These are phyloP conservation scores for Oryza brachyantha DNA, from an alignment of 176 grass and related monocot genomes.

Conservation along the genomic window DNA sequence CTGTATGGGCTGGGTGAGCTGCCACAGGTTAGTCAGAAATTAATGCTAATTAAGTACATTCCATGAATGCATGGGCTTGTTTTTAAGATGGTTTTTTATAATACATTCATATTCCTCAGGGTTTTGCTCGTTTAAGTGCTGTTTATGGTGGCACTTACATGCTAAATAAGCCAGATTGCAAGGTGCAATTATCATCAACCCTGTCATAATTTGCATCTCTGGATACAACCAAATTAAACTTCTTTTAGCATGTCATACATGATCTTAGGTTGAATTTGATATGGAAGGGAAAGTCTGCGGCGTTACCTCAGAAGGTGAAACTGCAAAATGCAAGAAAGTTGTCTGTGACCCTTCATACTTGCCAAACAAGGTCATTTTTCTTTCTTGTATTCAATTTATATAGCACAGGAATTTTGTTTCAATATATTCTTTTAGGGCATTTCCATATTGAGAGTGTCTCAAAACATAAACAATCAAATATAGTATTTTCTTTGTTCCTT, in stretches of 20 bases:
- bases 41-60: constrained; percentile 1
- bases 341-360: constrained; percentile 97
- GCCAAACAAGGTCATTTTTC: constrained; percentile 61
- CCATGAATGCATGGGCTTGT: constrained; percentile 6
- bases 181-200: constrained; percentile 40
- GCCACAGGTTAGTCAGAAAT: constrained; percentile 62
- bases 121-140: constrained; percentile 92
- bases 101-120: constrained; percentile 40
- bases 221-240: background rate
- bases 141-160: constrained; percentile 98
- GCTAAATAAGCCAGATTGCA: constrained; percentile 92
- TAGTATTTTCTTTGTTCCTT: constrained; percentile 2
- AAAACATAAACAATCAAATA: background rate
- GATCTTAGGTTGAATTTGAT: constrained; percentile 84
- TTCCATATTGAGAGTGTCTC: constrained; percentile 4
- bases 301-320: constrained; percentile 94
- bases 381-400: background rate
- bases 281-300: constrained; percentile 87
- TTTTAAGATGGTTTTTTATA: constrained; percentile 16
- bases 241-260: background rate
- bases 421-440: background rate
- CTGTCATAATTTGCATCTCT: background rate
- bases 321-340: constrained; percentile 87
- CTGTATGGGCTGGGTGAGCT: constrained; percentile 92
- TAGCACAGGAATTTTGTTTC: background rate